Evolutionary conservation across 306 rosid genomes (phyloP), one percentile per base, ranked within the genome.

Genomic region (Rosa multiflora): DNA sequence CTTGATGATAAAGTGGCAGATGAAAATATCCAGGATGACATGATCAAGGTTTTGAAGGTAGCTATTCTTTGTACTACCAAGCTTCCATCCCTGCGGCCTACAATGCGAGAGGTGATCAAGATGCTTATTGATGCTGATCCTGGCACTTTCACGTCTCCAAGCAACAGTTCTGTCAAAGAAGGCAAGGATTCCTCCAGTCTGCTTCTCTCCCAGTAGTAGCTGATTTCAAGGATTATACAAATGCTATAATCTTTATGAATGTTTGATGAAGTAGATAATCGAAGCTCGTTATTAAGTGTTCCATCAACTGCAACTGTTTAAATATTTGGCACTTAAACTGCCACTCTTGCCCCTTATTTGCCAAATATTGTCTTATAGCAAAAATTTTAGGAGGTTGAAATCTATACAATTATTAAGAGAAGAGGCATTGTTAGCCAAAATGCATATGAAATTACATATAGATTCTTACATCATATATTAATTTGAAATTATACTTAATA

Each of bases 21-120:
- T 47, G 85, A 87, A 37, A 73, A 46, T 58, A 81, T 74, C 64
- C 79, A 82, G 44, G 89, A 83, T 51, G 85, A 81, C 83, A 91
- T 93, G 94, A 88, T 96, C 5, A 96, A 87, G 85, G 88, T 91
- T 48, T 81, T 96, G 90, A 96, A 89, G 91, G 78, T 91, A 70
- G 99, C 91, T 12, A 75, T 93, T 32, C 83, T 88, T 68, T 96
- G 99, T 83, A 89, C 93, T 26, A 83, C 79, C 58, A 96, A 89
- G 88, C 96, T 93, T 79, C 99, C 98, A 2, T 79, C 94, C 14
- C 73, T 90, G 67, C 98, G 99, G 55, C 98, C 99, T 52, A 79
- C 94, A 7, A 96, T 93, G 99, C 88, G 99, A 82, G 98, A 90
- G 64, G 97, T 92, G 52, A 89, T 90, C 68, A 96, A 93, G 78